Percentiles rank a stretch among this genome's conserved stretches.
These are phyloP conservation scores for Beta macrorhiza DNA, from an alignment of 179 eudicot species.

Conservation along the genomic window DNA sequence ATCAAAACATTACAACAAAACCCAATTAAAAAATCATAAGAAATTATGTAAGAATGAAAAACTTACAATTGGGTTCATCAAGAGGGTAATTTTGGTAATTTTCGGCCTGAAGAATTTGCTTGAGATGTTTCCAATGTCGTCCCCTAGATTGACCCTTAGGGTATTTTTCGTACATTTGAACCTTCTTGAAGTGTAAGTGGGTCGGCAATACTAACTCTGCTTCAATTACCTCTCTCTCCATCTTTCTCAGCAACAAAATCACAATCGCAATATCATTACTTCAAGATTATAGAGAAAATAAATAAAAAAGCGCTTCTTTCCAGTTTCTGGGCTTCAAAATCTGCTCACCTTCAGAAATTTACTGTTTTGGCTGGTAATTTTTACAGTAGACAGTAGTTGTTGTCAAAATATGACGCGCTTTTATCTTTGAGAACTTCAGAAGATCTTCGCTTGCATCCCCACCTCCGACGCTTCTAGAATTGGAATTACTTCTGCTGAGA, in stretches of 20 bases:
- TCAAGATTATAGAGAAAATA: no score
- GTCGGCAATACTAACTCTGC: conserved; percentile 72
- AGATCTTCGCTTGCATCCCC: no score
- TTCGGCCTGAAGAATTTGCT: conserved; percentile 89
- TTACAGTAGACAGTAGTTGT: no score
- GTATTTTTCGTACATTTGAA: conserved; percentile 78
- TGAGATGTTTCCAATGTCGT: conserved; percentile 90
- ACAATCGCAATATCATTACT: no score
- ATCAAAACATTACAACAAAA: background rate
- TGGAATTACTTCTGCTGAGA: no score
- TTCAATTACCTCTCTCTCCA: conserved; percentile 76
- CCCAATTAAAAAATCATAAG: background rate
- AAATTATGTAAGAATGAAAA: background rate
- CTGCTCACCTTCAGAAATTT: no score
- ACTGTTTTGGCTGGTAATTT: no score
- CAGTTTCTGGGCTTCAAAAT: no score
- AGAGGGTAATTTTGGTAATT: conserved; percentile 60
- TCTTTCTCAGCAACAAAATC: conserved; percentile 4
- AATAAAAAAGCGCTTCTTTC: no score
- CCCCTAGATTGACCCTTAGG: conserved; percentile 87
- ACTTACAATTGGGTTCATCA: conserved; percentile 78
- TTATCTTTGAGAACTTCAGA: no score
- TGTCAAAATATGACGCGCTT: no score
- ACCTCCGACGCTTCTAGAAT: no score
- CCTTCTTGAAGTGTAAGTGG: conserved; percentile 68